Conservation (phyloP, 345 rosid species). For the Citrus mangshanensis region DNA sequence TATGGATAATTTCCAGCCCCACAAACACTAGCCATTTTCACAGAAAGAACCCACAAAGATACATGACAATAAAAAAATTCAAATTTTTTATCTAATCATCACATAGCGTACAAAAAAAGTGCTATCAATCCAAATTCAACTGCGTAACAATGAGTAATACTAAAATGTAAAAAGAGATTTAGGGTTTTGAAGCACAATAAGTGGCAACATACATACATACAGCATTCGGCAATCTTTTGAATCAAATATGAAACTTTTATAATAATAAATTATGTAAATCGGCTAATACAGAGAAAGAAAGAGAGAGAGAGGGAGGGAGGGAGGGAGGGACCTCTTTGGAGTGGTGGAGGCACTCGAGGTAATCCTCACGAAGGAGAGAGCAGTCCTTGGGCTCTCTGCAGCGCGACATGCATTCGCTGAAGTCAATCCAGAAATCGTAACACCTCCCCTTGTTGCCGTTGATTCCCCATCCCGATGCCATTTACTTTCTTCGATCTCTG, state of each 20-base stretch:
- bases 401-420: constrained; percentile 93
- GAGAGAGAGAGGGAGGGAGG: background rate
- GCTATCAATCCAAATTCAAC: background rate
- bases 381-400: constrained; percentile 98
- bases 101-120: no score
- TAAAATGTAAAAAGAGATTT: background rate
- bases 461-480: constrained; percentile 99
- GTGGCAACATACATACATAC: no score
- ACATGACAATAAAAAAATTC: no score
- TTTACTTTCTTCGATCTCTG: constrained; percentile 11
- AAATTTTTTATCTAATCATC: no score
- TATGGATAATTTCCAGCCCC: background rate
- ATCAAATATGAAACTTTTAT: background rate
- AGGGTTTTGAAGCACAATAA: constrained; percentile 7
- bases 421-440: constrained; percentile 88
- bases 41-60: background rate
- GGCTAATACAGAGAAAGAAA: background rate
- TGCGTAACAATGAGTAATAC: background rate
- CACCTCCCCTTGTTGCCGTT: constrained; percentile 91
- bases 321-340: constrained; percentile 72
- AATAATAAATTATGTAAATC: background rate
- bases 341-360: constrained; percentile 98
- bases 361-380: constrained; percentile 83
- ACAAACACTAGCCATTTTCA: background rate
- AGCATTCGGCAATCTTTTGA: background rate